Percentiles rank a stretch among this genome's conserved stretches.
These are phyloP conservation scores for Lasiodiplodia hormozganensis DNA, from an alignment of 2,329 filamentous ascomycete species.

Conservation along the genomic window DNA sequence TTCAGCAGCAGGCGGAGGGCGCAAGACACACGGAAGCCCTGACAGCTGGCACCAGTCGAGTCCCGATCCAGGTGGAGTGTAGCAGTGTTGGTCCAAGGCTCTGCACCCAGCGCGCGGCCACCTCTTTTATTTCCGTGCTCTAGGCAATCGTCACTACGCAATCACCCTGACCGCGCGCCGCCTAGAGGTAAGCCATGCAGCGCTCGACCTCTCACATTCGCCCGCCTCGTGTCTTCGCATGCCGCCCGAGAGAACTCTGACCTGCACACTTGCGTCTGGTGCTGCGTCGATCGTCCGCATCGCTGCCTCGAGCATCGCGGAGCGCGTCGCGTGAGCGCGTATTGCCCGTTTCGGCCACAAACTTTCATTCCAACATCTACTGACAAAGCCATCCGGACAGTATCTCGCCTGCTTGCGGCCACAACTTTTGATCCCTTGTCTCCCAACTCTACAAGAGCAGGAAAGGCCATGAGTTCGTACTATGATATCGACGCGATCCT, in stretches of 20 bases:
- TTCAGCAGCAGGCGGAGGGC: not conserved
- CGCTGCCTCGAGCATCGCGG: constrained; percentile 15
- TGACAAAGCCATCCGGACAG: not conserved
- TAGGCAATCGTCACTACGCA: constrained; percentile 25
- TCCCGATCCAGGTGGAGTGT: not conserved
- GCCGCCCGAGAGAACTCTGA: not conserved
- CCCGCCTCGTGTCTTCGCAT: not conserved
- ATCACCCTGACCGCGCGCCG: constrained; percentile 8
- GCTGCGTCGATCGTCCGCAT: constrained; percentile 5
- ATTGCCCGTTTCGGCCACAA: constrained; percentile 26
- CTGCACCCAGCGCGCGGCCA: constrained; percentile 10
- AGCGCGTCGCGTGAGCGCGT: constrained; percentile 26
- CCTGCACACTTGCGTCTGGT: not conserved
- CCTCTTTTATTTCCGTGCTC: constrained; percentile 11
- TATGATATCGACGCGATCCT: constrained; percentile 86
- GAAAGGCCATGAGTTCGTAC: constrained; percentile 64
- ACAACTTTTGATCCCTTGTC: not conserved
- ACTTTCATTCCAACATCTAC: not conserved
- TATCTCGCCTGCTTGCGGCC: not conserved
- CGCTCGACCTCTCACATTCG: not conserved
- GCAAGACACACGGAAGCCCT: constrained; percentile 3
- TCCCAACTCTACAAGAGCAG: not conserved
- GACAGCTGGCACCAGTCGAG: constrained; percentile 23
- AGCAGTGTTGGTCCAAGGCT: not conserved
- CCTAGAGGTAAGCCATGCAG: constrained; percentile 22